Percentiles rank a stretch among this genome's conserved stretches.
Evolutionary conservation across 2,329 filamentous ascomycete genomes (phyloP).

Genomic region (Talaromyces verruculosus): DNA sequence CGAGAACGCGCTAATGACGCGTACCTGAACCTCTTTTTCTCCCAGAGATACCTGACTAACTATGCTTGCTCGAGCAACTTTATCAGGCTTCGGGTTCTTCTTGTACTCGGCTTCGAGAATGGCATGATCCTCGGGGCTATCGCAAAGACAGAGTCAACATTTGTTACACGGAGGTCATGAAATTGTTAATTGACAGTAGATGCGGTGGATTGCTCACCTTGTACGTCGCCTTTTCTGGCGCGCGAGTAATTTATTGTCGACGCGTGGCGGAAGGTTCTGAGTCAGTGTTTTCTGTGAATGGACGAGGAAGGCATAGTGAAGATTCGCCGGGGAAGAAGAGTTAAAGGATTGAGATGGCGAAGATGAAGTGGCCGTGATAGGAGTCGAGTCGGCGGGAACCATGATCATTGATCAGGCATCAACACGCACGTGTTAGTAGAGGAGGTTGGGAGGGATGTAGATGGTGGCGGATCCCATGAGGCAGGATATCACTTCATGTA

Average conservation of each 20-base stretch:
- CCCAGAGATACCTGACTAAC: constrained; percentile 82
- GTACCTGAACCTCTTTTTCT: constrained; percentile 94
- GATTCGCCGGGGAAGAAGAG: constrained; percentile 33
- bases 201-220: constrained; percentile 49
- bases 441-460: not conserved
- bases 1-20: constrained; percentile 33
- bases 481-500: not conserved
- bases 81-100: constrained; percentile 86
- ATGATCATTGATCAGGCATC: constrained; percentile 27
- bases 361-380: constrained; percentile 32
- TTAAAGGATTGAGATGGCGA: constrained; percentile 37
- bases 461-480: constrained; percentile 11
- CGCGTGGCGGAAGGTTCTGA: constrained; percentile 56
- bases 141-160: constrained; percentile 14
- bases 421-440: not conserved
- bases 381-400: constrained; percentile 37
- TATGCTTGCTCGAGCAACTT: constrained; percentile 78
- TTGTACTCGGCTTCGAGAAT: constrained; percentile 84
- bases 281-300: constrained; percentile 59
- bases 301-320: constrained; percentile 58
- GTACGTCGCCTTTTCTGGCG: constrained; percentile 63
- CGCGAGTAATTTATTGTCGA: constrained; percentile 60
- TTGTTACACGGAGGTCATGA: not conserved
- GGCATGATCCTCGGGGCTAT: constrained; percentile 81
- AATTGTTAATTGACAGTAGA: not conserved